Base-by-base conservation (phyloP, 805 yeast genomes). In the Sugiyamaella boreocaroliniensis region DNA sequence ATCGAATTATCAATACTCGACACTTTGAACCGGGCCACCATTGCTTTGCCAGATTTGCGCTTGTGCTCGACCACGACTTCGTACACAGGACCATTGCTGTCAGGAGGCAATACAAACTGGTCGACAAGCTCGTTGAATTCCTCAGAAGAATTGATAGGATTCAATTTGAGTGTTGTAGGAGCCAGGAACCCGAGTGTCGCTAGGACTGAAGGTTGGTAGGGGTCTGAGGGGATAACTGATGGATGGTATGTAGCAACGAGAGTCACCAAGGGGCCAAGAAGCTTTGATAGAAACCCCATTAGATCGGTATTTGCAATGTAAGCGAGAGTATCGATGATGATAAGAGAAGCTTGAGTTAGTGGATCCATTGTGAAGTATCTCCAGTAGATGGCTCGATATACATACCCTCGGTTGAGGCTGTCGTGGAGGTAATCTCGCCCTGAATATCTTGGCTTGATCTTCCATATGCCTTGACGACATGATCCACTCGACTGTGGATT, bases 41-140 rank as follows among this genome's bases (percentile, higher is more conserved):
- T 63, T 0, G 95, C 79, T 49, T 97, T 76, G 0, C 99, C 99
- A 0, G 96, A 86, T 63, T 86, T 86, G 51, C 97, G 76, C 53
- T 93, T 76, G 60, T 83, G 86, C 5, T 77, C 80, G 51, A 93
- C 65, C 2, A 71, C 71, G 2, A 83, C 63, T 40, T 69, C 68
- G 66, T 80, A 85, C 0, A 29, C 56, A 1, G 67, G 55, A 37
- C 70, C 68, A 62, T 89, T 86, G 48, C 77, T 63, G 1, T 76
- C 76, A 6, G 73, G 68, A 2, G 86, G 85, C 15, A 85, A 62
- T 43, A 72, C 68, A 44, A 83, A 68, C n/a, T 14, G 37, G 37
- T 32, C 37, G 3, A 14, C n/a, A 4, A 32, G 37, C n/a, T 32
- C 37, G 37, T 11, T 10, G n/a, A 14, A 32, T 10, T 32, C 62